A percentile compares a stretch with the other conserved stretches of the same genome.
Conservation (phyloP, 805 yeast species). For the Starmerella vaccinii region DNA sequence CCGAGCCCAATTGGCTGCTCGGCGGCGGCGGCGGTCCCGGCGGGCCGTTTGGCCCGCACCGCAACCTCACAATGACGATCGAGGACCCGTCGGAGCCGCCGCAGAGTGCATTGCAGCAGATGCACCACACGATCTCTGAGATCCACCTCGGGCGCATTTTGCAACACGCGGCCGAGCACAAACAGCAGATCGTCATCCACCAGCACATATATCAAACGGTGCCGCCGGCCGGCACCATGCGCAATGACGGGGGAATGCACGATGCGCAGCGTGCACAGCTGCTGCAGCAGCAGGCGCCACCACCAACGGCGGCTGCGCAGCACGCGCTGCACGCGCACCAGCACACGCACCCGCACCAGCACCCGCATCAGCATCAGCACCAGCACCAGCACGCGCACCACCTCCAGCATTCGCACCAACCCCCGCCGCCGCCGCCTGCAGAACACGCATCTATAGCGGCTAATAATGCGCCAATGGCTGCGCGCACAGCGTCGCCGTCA, state of each 20-base stretch:
- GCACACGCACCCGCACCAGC: conserved; percentile 4
- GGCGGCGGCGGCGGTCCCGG: conserved; percentile 7
- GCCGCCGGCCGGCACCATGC: conserved; percentile 1
- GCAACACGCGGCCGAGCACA: conserved; percentile 22
- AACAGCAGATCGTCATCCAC: conserved; percentile 50
- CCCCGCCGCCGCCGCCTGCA: neutral
- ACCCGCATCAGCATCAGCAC: conserved; percentile 6
- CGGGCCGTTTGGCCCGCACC: conserved; percentile 8
- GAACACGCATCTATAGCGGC: neutral
- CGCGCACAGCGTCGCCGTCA: neutral
- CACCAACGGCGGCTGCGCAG: neutral
- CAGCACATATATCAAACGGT: conserved; percentile 51
- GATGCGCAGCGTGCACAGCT: neutral
- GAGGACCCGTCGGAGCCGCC: conserved; percentile 11
- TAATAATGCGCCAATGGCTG: neutral
- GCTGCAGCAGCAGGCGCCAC: too few species aligned
- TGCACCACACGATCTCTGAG: conserved; percentile 24
- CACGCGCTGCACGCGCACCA: neutral
- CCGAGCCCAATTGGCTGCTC: conserved; percentile 19
- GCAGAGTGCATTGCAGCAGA: neutral
- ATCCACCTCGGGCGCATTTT: conserved; percentile 26
- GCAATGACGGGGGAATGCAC: neutral
- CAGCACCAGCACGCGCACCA: conserved; percentile 2
- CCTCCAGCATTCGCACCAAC: neutral
- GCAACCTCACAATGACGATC: conserved; percentile 19